phyloP scores from a whole-genome alignment of 2,329 filamentous ascomycete species.

The Beauveria sp. region DNA sequence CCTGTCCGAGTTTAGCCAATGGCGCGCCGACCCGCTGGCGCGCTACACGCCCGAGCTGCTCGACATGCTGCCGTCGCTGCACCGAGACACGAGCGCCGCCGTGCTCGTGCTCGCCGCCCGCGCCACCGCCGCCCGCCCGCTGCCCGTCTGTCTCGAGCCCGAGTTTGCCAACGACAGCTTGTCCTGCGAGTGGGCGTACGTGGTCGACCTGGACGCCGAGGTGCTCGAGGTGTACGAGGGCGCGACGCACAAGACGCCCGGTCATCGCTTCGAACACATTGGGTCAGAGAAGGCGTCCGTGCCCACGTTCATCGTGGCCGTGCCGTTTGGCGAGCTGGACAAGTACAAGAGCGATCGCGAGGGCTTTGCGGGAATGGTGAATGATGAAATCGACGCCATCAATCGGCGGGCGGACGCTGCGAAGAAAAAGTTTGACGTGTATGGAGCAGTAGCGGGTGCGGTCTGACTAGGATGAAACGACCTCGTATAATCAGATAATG shows the following conservation, averaged over 20 bases:
- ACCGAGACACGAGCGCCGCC: not conserved
- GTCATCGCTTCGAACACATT: not conserved
- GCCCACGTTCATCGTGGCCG: not conserved
- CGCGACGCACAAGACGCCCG: not conserved
- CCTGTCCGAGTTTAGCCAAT: not conserved
- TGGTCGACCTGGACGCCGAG: slow-evolving; percentile 1
- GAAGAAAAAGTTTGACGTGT: not conserved
- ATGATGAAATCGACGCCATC: not conserved
- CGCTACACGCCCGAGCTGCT: slow-evolving; percentile 4
- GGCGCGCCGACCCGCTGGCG: not conserved
- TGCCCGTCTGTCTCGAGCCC: not conserved
- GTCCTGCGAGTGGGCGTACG: slow-evolving; percentile 7
- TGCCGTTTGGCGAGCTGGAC: not conserved
- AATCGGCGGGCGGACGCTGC: not conserved
- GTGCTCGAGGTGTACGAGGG: slow-evolving; percentile 1
- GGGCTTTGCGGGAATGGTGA: not conserved
- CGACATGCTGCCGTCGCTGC: slow-evolving; percentile 1
- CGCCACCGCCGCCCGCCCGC: not conserved
- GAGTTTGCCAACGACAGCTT: slow-evolving; percentile 7
- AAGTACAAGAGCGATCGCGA: not conserved
- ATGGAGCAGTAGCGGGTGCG: not conserved
- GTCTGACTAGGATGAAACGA: no score
- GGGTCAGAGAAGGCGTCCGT: not conserved
- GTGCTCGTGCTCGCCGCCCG: not conserved
- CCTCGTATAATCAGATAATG: no score